Evolutionary conservation across 768 basidiomycete genomes (phyloP).

Genomic region (Filobasidium wieringae): DNA sequence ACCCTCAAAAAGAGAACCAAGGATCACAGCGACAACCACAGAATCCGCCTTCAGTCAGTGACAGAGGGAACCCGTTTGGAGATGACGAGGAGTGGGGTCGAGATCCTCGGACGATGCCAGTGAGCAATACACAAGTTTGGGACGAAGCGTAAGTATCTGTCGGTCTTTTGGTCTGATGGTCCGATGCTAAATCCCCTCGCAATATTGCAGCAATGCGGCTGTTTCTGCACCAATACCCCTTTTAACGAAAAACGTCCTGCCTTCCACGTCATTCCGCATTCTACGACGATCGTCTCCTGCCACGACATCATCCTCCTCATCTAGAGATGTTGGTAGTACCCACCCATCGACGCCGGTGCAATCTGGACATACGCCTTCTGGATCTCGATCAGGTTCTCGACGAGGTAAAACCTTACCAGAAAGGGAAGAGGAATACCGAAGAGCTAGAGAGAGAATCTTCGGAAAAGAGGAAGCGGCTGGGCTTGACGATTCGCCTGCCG

Average conservation of each 20-base stretch:
- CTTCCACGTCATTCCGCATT: slow-evolving; percentile 7
- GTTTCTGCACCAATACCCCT: not conserved
- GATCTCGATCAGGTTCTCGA: not conserved
- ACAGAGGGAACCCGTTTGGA: not conserved
- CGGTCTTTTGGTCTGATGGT: not conserved
- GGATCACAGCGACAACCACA: too few relatives aligned
- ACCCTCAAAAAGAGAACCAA: too few relatives aligned
- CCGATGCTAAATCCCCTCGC: not conserved
- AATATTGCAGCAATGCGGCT: not conserved
- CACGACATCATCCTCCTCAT: slow-evolving; percentile 4
- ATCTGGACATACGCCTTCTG: not conserved
- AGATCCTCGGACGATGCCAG: not conserved
- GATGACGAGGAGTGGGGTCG: not conserved
- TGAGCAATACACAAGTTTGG: not conserved
- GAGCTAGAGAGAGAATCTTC: slow-evolving; percentile 16
- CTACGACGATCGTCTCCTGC: slow-evolving; percentile 12
- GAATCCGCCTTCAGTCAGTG: too few relatives aligned
- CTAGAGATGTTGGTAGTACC: not conserved
- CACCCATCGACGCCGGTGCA: slow-evolving; percentile 2
- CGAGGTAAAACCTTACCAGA: slow-evolving; percentile 11
- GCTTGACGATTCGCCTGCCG: not conserved
- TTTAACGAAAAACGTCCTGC: not conserved
- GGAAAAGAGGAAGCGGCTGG: not conserved
- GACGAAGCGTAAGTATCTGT: not conserved
- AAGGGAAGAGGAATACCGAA: slow-evolving; percentile 12